phyloP scores from a whole-genome alignment of 441 rosid genomes.

The Gossypium laxum region DNA sequence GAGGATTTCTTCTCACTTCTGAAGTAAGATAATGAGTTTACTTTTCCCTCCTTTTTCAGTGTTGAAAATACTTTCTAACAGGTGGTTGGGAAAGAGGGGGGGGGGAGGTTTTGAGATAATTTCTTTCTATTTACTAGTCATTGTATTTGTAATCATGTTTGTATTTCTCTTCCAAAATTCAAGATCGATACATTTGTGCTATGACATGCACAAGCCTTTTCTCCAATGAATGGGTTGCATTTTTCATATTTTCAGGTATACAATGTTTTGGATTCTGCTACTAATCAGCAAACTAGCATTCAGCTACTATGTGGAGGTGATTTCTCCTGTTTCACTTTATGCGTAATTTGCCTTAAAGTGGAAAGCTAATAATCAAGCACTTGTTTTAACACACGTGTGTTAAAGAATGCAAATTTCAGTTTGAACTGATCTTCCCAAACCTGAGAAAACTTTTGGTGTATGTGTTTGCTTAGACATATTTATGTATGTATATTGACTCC shows the following conservation, averaged over 20 bases:
- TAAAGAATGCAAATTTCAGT: background rate
- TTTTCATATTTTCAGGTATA: constrained; percentile 51
- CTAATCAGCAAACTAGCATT: constrained; percentile 86
- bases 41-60: constrained; percentile 6
- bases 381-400: background rate
- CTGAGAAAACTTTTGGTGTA: background rate
- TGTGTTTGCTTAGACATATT: constrained; percentile 1
- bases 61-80: background rate
- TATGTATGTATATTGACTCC: background rate
- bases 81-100: background rate
- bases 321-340: background rate
- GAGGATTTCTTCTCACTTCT: constrained; percentile 55
- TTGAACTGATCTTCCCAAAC: background rate
- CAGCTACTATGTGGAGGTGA: constrained; percentile 96
- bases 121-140: background rate
- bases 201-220: constrained; percentile 13
- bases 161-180: background rate
- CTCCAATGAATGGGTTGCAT: constrained; percentile 10
- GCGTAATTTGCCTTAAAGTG: constrained; percentile 5
- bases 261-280: constrained; percentile 83
- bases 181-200: constrained; percentile 6
- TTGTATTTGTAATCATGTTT: background rate
- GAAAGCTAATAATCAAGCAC: constrained; percentile 1
- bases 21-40: constrained; percentile 45
- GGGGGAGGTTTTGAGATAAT: constrained; percentile 4